Conservation (phyloP, 768 basidiomycete species). For the Tricholoma terreum region DNA sequence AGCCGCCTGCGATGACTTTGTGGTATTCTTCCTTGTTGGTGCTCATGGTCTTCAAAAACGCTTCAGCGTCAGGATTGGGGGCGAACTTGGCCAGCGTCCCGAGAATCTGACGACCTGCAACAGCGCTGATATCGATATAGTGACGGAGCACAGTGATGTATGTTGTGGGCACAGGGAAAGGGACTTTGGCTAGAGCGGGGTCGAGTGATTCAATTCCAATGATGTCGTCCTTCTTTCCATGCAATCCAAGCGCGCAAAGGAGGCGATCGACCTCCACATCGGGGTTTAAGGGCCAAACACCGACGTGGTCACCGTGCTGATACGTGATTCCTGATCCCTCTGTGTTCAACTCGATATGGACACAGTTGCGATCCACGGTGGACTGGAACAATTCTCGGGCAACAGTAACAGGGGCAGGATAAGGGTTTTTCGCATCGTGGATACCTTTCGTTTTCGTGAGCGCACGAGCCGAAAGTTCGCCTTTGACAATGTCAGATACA, state of each 20-base stretch:
- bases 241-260: slow-evolving; percentile 80
- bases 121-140: slow-evolving; percentile 95
- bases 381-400: slow-evolving; percentile 82
- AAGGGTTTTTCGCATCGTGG: slow-evolving; percentile 98
- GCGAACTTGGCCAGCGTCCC: slow-evolving; percentile 86
- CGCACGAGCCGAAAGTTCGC: slow-evolving; percentile 94
- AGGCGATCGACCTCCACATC: slow-evolving; percentile 89
- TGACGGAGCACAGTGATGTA: slow-evolving; percentile 91
- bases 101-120: slow-evolving; percentile 92
- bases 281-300: slow-evolving; percentile 95
- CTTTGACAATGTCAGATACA: slow-evolving; percentile 33
- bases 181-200: slow-evolving; percentile 95
- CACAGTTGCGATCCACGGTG: slow-evolving; percentile 81
- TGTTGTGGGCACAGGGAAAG: slow-evolving; percentile 96
- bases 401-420: slow-evolving; percentile 73
- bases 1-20: slow-evolving; percentile 69
- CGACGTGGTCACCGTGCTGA: slow-evolving; percentile 97
- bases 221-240: slow-evolving; percentile 74
- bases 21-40: slow-evolving; percentile 87
- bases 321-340: slow-evolving; percentile 97
- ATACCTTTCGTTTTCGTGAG: slow-evolving; percentile 92
- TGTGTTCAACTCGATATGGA: slow-evolving; percentile 91
- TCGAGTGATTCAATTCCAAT: slow-evolving; percentile 97
- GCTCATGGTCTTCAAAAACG: slow-evolving; percentile 71
- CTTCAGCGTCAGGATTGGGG: slow-evolving; percentile 74